Evolutionary conservation across 257 asterid genomes (phyloP).

Genomic region (Lycium ferocissimum): DNA sequence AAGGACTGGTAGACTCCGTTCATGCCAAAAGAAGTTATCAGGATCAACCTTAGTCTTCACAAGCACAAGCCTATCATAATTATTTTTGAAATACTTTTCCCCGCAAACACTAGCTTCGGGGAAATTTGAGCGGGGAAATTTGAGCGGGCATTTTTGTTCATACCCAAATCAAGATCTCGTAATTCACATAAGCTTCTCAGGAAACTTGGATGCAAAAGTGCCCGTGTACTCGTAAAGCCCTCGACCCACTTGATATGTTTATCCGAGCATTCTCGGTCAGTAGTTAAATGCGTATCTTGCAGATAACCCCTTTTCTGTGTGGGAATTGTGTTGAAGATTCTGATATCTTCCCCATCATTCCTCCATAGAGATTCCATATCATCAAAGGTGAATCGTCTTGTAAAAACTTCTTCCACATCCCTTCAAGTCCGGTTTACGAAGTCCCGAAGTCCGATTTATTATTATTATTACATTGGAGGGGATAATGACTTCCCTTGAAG

Average conservation of each 20-base stretch:
- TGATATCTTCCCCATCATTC: constrained; percentile 39
- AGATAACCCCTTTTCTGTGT: constrained; percentile 37
- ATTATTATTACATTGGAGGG: too few species aligned
- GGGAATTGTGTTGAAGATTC: constrained; percentile 44
- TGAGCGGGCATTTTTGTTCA: constrained; percentile 28
- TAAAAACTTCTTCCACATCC: constrained; percentile 34
- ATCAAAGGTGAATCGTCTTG: constrained; percentile 34
- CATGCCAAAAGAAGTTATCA: constrained; percentile 42
- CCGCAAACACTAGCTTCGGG: constrained; percentile 41
- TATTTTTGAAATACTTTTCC: constrained; percentile 34
- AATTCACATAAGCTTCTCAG: constrained; percentile 46
- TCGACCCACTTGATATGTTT: constrained; percentile 34
- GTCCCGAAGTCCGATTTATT: too few species aligned
- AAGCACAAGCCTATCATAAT: constrained; percentile 37
- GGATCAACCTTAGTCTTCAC: constrained; percentile 41
- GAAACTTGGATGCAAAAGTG: constrained; percentile 35
- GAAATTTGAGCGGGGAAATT: constrained; percentile 30
- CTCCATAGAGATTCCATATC: constrained; percentile 42
- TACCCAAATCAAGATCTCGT: constrained; percentile 45
- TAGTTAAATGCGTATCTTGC: too few species aligned
- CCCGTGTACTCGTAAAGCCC: constrained; percentile 37
- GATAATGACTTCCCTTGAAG: constrained; percentile 37
- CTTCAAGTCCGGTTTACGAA: constrained; percentile 37
- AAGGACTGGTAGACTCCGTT: constrained; percentile 41
- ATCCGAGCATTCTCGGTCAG: too few species aligned